Conservation (phyloP, 1,284 basidiomycete genomes). For the Bjerkandera adusta region DNA sequence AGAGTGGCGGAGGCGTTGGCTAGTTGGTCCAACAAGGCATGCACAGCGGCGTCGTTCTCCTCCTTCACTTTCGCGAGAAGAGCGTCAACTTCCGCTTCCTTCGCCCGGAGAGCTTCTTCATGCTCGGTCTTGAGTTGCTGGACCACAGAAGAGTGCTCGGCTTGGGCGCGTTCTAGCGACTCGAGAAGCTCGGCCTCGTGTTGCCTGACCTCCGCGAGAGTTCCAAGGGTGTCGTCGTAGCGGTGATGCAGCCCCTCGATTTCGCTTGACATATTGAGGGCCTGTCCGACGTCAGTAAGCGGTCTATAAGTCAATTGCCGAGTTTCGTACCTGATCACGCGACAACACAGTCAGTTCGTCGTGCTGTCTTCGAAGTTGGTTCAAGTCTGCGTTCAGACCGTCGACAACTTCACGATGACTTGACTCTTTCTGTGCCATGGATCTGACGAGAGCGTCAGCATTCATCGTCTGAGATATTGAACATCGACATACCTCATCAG, state of each 20-base stretch:
- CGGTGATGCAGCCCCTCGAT: conserved; percentile 70
- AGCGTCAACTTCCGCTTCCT: conserved; percentile 50
- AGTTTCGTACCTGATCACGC: conserved; percentile 66
- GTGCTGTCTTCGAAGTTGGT: conserved; percentile 69
- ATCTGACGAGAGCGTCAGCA: conserved; percentile 55
- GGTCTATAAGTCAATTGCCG: background rate
- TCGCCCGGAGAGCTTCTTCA: conserved; percentile 48
- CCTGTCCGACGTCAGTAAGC: conserved; percentile 36
- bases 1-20: conserved; percentile 27
- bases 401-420: conserved; percentile 77
- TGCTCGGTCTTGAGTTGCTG: conserved; percentile 53
- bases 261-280: conserved; percentile 84
- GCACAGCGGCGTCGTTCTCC: conserved; percentile 37
- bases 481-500: conserved; percentile 71
- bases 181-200: conserved; percentile 56
- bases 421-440: conserved; percentile 94
- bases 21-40: conserved; percentile 23
- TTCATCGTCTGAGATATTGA: too few relatives aligned
- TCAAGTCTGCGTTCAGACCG: conserved; percentile 63
- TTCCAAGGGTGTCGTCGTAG: conserved; percentile 49
- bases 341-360: conserved; percentile 79
- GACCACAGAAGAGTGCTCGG: conserved; percentile 45
- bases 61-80: conserved; percentile 43
- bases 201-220: conserved; percentile 52
- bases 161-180: conserved; percentile 47